Base-by-base conservation (phyloP, 108 stramenopile species). In the Pseudonitzschia pungens region DNA sequence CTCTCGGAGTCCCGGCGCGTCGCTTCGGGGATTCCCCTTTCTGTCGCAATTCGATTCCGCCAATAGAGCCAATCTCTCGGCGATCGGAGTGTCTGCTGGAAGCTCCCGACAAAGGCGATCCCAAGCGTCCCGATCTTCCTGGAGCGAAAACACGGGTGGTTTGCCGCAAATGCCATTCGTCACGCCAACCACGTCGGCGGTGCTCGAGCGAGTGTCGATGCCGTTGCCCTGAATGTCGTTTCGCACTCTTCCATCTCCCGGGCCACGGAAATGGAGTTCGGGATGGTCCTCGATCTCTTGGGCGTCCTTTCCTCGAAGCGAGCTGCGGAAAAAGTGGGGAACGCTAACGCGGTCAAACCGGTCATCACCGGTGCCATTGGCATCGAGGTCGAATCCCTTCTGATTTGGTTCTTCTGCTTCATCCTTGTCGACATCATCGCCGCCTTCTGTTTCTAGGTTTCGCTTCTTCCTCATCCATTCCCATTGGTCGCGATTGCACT, bases 401-500 rank as follows among this genome's bases (percentile, higher is more conserved):
- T 48, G 16, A 11, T 36, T 36, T 36, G 45, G 45, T 48, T 18
- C 45, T 8, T 2, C 1, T 48, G 45, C 10, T 48, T 36, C 36
- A 6, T 65, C 3, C 9, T 43, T 20, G 9, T 43, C 44, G 11
- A 6, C 24, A 21, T 66, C 24, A 24, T 42, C 28, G 8, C 31
- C 11, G n/a, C 26, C 28, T 36, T 62, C 60, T 14, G 36, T 0
- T 40, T 40, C 60, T n/a, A 62, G 60, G 8, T 62, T 62, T 40
- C 60, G 32, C 32, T 40, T 55, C 26, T 55, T 55, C 22, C 32
- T 33, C 60, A 11, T 40, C 29, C 32, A 31, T 40, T 62, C 60
- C 66, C 66, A 67, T 50, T 50, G 27, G 44, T 67, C 44, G 9
- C 66, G 66, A 50, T 67, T 21, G 66, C 66, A 67, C 44, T 50